Percentiles rank a stretch among this genome's conserved stretches.
Conservation (phyloP, 2,329 filamentous ascomycete species). For the Claviceps digitariae region DNA sequence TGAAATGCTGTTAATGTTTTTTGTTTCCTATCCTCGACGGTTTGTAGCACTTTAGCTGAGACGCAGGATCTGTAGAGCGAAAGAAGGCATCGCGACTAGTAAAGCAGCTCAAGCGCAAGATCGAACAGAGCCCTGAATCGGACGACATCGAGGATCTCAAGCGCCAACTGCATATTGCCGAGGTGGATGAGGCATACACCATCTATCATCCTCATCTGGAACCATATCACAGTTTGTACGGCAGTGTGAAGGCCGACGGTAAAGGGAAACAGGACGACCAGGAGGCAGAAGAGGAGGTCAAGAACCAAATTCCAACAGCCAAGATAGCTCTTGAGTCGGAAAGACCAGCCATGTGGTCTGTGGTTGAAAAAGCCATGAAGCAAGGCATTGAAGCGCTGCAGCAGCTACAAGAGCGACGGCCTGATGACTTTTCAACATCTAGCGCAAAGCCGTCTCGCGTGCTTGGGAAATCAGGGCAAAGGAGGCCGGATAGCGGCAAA, state of each 20-base stretch:
- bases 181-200: conserved; percentile 66
- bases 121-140: conserved; percentile 35
- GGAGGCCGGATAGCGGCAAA: background rate
- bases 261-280: conserved; percentile 22
- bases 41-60: background rate
- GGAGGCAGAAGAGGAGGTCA: conserved; percentile 25
- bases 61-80: conserved; percentile 35
- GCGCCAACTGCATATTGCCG: conserved; percentile 48
- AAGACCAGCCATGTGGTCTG: conserved; percentile 50
- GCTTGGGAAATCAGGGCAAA: background rate
- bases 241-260: conserved; percentile 22
- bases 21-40: background rate
- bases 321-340: conserved; percentile 30
- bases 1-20: background rate
- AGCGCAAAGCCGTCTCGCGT: conserved; percentile 7
- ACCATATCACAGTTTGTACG: conserved; percentile 53
- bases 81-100: conserved; percentile 57
- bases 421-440: conserved; percentile 9
- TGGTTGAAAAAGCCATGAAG: conserved; percentile 51
- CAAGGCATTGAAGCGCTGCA: conserved; percentile 39
- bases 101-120: conserved; percentile 49
- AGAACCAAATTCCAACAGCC: conserved; percentile 24
- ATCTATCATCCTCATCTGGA: conserved; percentile 58
- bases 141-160: conserved; percentile 39
- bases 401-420: conserved; percentile 39